Base-by-base conservation (phyloP, 768 basidiomycete genomes). In the Sarcodon sp. region DNA sequence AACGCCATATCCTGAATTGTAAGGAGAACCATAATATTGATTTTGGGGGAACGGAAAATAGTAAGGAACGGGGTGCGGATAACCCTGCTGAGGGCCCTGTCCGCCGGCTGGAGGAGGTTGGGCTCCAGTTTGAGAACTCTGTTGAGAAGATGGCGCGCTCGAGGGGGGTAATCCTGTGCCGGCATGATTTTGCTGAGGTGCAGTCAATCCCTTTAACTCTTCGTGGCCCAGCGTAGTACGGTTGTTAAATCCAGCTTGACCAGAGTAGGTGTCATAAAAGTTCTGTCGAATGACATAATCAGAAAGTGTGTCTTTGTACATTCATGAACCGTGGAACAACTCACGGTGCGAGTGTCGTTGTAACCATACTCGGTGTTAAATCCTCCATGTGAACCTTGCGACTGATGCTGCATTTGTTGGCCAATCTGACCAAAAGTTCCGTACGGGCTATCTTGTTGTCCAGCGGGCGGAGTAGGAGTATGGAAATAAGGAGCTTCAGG, bases 181-280 rank as follows among this genome's bases (percentile, higher is more conserved):
- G 31, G 59, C 64, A 45, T 72, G 70, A 53, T 78, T 76, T 50
- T 71, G 75, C 54, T 81, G 81, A 33, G 73, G 66, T 9, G 71
- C 68, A 7, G 81, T 73, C 35, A 86, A 67, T 37, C 76, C 76
- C 61, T 88, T 88, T 53, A 80, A 72, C 46, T 89, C 87, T 35
- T 89, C 87, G 43, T 87, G 85, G 34, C 75, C 73, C 7, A 87
- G 69, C 18, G 73, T 73, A 51, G 71, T 77, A 15, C 87, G 74
- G 50, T 73, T 75, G 33, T 74, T 73, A 53, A 88, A 89, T 32
- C 68, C 73, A 38, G 71, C 66, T 46, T 74, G 81, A 54, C 79
- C 84, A 43, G 62, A 64, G 57, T 88, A 87, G 7, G 77, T 75
- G 39, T 88, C 86, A 57, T 89, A 89, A 65, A 87, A 86, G 54